Base-by-base conservation (phyloP, 192 early-diverging fungal genomes). In the Phycomyces nitens region DNA sequence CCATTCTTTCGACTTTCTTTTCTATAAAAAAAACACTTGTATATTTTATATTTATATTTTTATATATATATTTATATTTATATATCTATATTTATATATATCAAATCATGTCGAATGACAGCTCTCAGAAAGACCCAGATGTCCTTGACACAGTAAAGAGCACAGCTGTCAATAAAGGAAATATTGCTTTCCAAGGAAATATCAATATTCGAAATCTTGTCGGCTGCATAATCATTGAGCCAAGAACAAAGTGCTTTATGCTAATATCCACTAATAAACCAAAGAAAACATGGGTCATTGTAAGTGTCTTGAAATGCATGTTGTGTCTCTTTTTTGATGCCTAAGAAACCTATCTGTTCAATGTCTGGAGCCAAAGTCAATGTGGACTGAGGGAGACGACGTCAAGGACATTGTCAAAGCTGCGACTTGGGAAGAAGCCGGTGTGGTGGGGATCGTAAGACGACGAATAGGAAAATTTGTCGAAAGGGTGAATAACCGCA, bases 341-440 rank as follows among this genome's bases (percentile, higher is more conserved):
- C 7, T 34, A 7, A 58, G 18, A 18, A 20, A 41, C 21, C 6
- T 39, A 2, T 38, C 20, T 15, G 9, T 22, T 6, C 23, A 53
- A 24, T 27, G 8, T 0, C 6, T 42, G 2, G 10, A 59, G 57
- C 57, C 57, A 14, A 23, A 43, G 22, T 22, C 34, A 0, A 59
- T 15, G 22, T 59, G 34, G 40, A n/a, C 18, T 43, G n/a, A 42
- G 11, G 39, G 18, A 22, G 18, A 42, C 18, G 22, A 42, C 18
- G 42, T 22, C 22, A 59, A 16, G 23, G 12, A 40, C 14, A 7
- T 21, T 12, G 41, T 39, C 15, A 59, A 24, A 41, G 9, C 38
- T 40, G 23, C 23, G 16, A n/a, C 57, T 16, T 59, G 57, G 57
- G 40, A 42, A n/a, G 18, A 42, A 41, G 57, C 57, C 22, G 57